A percentile compares a stretch with the other conserved stretches of the same genome.
Conservation (phyloP, 192 early-diverging fungal species). For the Umbelopsis vinacea region DNA sequence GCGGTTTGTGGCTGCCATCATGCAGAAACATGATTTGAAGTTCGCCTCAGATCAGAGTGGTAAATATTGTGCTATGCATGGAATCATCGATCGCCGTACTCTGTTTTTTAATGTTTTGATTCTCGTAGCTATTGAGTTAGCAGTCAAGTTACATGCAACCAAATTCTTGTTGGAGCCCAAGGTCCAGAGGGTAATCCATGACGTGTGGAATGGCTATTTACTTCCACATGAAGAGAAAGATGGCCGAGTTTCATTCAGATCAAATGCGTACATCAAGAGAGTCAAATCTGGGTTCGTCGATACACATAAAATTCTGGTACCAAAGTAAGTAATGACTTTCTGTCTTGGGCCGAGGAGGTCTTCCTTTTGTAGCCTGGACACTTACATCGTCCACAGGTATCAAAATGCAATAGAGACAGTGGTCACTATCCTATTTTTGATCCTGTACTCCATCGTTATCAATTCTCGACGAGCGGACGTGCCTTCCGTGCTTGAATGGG, state of each 20-base stretch:
- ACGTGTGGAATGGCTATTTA: slow-evolving; percentile 20
- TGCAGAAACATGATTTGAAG: slow-evolving; percentile 21
- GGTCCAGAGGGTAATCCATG: slow-evolving; percentile 19
- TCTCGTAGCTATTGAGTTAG: slow-evolving; percentile 8
- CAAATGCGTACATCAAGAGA: background rate
- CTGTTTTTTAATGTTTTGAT: background rate
- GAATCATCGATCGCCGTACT: background rate
- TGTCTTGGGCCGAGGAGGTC: too few relatives aligned
- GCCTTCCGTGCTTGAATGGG: slow-evolving; percentile 14
- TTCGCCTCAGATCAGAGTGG: slow-evolving; percentile 9
- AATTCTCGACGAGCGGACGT: background rate
- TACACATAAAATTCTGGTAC: background rate
- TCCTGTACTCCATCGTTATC: slow-evolving; percentile 23
- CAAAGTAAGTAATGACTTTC: background rate
- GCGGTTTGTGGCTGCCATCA: slow-evolving; percentile 1
- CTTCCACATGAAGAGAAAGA: slow-evolving; percentile 6
- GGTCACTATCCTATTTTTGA: slow-evolving; percentile 11
- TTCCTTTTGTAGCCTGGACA: too few relatives aligned
- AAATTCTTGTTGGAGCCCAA: slow-evolving; percentile 20
- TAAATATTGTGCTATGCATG: background rate
- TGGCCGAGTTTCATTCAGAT: background rate
- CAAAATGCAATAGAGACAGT: slow-evolving; percentile 15
- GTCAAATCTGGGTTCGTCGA: slow-evolving; percentile 6
- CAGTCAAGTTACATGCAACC: slow-evolving; percentile 18
- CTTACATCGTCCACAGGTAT: background rate